phyloP scores from a whole-genome alignment of 192 early-diverging fungal species.

The Funneliformis mosseae region DNA sequence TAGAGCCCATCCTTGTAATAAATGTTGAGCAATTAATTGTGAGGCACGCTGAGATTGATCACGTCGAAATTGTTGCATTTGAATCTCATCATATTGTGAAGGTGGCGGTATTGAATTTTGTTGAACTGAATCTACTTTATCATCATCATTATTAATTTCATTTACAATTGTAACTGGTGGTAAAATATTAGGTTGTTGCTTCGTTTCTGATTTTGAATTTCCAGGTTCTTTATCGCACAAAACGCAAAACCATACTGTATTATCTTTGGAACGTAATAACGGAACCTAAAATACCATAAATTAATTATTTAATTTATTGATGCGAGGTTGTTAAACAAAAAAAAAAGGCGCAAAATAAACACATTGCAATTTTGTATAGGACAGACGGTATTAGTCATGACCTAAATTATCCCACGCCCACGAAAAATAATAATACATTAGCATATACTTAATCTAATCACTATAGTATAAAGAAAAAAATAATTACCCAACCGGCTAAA shows the following conservation, averaged over 20 bases:
- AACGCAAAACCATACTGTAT: conserved; percentile 23
- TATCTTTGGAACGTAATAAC: conserved; percentile 23
- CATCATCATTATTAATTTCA: not conserved
- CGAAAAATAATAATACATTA: not conserved
- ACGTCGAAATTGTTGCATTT: conserved; percentile 37
- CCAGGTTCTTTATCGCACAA: not conserved
- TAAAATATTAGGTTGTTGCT: not conserved
- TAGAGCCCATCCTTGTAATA: conserved; percentile 60
- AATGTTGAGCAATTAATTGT: conserved; percentile 55
- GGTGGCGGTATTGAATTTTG: not conserved
- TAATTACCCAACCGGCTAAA: conserved; percentile 21
- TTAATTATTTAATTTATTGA: not conserved
- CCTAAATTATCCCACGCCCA: not conserved
- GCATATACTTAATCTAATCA: not conserved
- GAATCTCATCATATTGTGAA: conserved; percentile 34
- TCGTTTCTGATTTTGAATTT: not conserved
- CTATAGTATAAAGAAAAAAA: not conserved
- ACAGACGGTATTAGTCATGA: conserved; percentile 2
- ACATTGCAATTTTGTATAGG: not conserved
- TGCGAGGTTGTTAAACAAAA: not conserved
- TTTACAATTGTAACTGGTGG: not conserved
- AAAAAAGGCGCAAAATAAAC: not conserved
- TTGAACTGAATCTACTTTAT: not conserved
- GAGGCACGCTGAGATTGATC: conserved; percentile 56
- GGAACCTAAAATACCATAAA: conserved; percentile 3